A percentile compares a stretch with the other conserved stretches of the same genome.
phyloP scores from a whole-genome alignment of 805 yeast genomes.

The Wickerhamiella australiensis region DNA sequence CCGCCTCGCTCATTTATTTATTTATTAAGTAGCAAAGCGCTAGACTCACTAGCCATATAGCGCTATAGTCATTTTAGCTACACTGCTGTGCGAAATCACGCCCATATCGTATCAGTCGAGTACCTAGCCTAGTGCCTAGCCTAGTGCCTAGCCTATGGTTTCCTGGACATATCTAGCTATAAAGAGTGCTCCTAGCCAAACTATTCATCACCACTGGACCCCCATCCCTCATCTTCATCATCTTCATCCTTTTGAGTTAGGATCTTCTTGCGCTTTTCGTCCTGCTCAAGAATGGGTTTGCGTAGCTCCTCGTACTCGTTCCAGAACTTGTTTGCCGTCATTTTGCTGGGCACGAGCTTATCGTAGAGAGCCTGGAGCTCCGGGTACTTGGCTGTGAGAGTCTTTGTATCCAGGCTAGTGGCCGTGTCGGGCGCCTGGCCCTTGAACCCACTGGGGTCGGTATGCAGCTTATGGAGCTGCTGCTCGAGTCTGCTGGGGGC shows the following conservation, averaged over 20 bases:
- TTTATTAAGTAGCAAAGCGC: too few species aligned
- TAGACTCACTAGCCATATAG: too few species aligned
- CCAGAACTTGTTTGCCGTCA: slow-evolving; percentile 62
- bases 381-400: slow-evolving; percentile 37
- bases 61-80: too few species aligned
- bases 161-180: too few species aligned
- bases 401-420: slow-evolving; percentile 41
- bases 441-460: slow-evolving; percentile 37
- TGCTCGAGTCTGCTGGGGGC: slow-evolving; percentile 45
- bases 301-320: slow-evolving; percentile 48
- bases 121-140: too few species aligned
- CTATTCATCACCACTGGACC: slow-evolving; percentile 18
- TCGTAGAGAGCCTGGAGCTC: slow-evolving; percentile 46
- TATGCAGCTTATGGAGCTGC: slow-evolving; percentile 44
- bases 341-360: slow-evolving; percentile 51
- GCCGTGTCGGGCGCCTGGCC: slow-evolving; percentile 31
- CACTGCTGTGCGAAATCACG: too few species aligned
- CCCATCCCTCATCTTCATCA: slow-evolving; percentile 38
- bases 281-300: slow-evolving; percentile 44
- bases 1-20: too few species aligned
- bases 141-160: too few species aligned
- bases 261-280: slow-evolving; percentile 52
- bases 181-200: not conserved
- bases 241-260: slow-evolving; percentile 34
- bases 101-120: too few species aligned